phyloP scores from a whole-genome alignment of 805 yeast species.

The Wickerhamomyces sydowiorum region DNA sequence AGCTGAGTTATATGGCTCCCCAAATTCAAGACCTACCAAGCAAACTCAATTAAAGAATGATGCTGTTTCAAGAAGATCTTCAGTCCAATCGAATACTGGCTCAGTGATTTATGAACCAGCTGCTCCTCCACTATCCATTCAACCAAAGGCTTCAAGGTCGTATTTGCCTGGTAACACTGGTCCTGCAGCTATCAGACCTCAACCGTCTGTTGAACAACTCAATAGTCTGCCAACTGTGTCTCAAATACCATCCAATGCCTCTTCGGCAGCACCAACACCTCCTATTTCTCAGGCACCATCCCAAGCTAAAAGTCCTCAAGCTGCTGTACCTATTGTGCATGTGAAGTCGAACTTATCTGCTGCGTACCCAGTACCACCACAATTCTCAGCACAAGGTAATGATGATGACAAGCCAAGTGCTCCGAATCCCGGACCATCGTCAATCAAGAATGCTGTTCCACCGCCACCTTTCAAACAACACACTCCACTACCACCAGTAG shows the following conservation, averaged over 20 bases:
- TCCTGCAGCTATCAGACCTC: background rate
- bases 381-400: no score
- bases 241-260: background rate
- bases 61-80: conserved; percentile 17
- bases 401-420: no score
- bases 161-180: background rate
- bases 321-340: no score
- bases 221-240: background rate
- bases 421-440: background rate
- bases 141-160: background rate
- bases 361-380: no score
- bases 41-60: conserved; percentile 1
- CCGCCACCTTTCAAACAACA: no score
- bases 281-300: background rate
- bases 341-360: no score
- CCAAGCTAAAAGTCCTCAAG: no score
- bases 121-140: background rate
- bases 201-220: background rate
- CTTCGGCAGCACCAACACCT: background rate
- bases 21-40: conserved; percentile 10
- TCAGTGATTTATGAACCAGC: conserved; percentile 3
- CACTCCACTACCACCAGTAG: background rate
- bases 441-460: background rate
- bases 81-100: conserved; percentile 12
- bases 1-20: conserved; percentile 7